Evolutionary conservation across 495 filamentous ascomycete species (phyloP).

Genomic region (Elasticomyces elasticus): DNA sequence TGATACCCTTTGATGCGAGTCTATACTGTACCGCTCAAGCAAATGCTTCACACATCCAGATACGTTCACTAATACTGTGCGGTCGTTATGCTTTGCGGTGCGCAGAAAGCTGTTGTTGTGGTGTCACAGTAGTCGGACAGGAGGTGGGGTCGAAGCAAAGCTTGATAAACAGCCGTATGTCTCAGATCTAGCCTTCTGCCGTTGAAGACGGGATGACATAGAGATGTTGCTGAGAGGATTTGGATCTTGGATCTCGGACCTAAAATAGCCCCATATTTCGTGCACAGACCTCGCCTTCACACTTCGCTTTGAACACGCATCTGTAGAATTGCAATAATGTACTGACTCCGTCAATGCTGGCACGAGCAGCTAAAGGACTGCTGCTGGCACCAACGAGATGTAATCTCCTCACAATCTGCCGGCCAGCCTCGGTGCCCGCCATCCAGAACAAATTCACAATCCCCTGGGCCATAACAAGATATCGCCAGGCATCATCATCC

Average conservation of each 20-base stretch:
- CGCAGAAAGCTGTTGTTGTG: too few species aligned
- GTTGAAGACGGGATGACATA: too few species aligned
- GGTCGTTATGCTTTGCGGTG: too few species aligned
- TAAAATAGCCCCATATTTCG: not conserved
- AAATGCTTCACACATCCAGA: too few species aligned
- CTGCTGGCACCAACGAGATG: not conserved
- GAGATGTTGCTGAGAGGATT: too few species aligned
- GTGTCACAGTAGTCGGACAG: not conserved
- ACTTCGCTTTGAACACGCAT: too few species aligned
- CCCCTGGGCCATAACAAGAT: not conserved
- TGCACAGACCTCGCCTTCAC: too few species aligned
- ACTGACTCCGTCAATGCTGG: not conserved
- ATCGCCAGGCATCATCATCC: constrained; percentile 33
- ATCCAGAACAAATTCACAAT: not conserved
- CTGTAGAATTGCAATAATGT: too few species aligned
- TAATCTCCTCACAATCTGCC: not conserved
- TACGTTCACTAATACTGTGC: too few species aligned
- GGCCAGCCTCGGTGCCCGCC: not conserved
- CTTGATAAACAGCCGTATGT: not conserved
- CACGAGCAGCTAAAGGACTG: not conserved
- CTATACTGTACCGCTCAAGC: too few species aligned
- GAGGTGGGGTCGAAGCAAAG: not conserved
- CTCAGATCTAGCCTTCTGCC: not conserved
- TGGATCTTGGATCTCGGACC: not conserved
- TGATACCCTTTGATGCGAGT: not conserved